These are phyloP conservation scores for Agaricus subrufescens DNA, from an alignment of 768 basidiomycete genomes.

Conservation along the genomic window DNA sequence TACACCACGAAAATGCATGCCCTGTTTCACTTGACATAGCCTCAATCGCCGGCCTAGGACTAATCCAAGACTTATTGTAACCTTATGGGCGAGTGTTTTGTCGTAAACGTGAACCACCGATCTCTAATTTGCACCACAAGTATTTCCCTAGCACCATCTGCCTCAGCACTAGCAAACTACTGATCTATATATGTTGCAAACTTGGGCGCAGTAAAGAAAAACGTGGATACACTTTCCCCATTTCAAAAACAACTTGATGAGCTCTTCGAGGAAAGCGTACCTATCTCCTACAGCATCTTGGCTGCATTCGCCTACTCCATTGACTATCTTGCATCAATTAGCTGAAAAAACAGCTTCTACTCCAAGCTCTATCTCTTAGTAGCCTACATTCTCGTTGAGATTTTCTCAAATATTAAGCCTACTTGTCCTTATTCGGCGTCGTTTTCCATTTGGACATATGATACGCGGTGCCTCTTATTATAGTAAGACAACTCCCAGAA, in stretches of 20 bases:
- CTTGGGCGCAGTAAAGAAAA: background rate
- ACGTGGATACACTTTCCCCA: conserved; percentile 8
- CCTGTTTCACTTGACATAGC: too few relatives aligned
- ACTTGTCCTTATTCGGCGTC: conserved; percentile 21
- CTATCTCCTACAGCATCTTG: conserved; percentile 24
- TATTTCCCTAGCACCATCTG: conserved; percentile 31
- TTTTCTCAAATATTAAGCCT: conserved; percentile 14
- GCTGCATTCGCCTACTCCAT: conserved; percentile 28
- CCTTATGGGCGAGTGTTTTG: too few relatives aligned
- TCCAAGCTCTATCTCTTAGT: too few relatives aligned
- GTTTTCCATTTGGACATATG: conserved; percentile 16
- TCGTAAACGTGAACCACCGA: too few relatives aligned
- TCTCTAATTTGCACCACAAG: conserved; percentile 20
- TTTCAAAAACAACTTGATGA: conserved; percentile 22
- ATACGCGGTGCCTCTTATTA: conserved; percentile 21
- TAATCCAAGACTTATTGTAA: too few relatives aligned
- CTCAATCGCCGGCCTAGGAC: too few relatives aligned
- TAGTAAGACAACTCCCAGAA: conserved; percentile 22
- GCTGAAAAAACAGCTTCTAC: conserved; percentile 13
- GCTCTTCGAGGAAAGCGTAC: conserved; percentile 32
- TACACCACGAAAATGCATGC: too few relatives aligned
- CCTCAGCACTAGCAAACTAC: conserved; percentile 19
- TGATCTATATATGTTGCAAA: background rate
- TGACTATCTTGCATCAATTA: conserved; percentile 28
- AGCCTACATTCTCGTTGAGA: conserved; percentile 9